These are phyloP conservation scores for Sindora glabra DNA, from an alignment of 306 rosid genomes.

Conservation along the genomic window DNA sequence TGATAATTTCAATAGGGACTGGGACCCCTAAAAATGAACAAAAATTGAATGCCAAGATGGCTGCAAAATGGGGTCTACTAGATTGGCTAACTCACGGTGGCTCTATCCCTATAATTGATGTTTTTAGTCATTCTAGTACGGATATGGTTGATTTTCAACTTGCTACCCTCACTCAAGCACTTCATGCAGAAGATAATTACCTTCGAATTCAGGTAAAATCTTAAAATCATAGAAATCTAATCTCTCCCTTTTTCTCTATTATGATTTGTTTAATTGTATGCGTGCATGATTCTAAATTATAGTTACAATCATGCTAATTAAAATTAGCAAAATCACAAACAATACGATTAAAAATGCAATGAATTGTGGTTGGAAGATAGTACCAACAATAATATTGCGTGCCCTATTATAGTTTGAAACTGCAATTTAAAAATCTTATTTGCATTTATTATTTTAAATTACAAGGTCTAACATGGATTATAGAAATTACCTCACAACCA, in stretches of 20 bases:
- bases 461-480: too few species aligned
- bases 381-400: too few species aligned
- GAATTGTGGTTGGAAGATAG: too few species aligned
- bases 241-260: not conserved
- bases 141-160: conserved; percentile 12
- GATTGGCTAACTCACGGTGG: conserved; percentile 6
- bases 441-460: too few species aligned
- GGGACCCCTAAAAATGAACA: conserved; percentile 9
- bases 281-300: too few species aligned
- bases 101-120: not conserved
- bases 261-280: not conserved
- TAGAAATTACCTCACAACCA: too few species aligned
- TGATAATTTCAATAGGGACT: conserved; percentile 17
- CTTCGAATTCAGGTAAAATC: conserved; percentile 20
- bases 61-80: conserved; percentile 13
- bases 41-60: conserved; percentile 7
- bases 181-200: not conserved
- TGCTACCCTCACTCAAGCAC: conserved; percentile 5
- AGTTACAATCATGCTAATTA: too few species aligned
- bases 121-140: conserved; percentile 2
- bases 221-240: too few species aligned
- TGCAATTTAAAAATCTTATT: too few species aligned
- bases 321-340: too few species aligned
- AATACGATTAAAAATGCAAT: too few species aligned
- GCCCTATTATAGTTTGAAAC: too few species aligned